These are phyloP conservation scores for Fusarium irregulare DNA, from an alignment of 2,329 filamentous ascomycete genomes.

Conservation along the genomic window DNA sequence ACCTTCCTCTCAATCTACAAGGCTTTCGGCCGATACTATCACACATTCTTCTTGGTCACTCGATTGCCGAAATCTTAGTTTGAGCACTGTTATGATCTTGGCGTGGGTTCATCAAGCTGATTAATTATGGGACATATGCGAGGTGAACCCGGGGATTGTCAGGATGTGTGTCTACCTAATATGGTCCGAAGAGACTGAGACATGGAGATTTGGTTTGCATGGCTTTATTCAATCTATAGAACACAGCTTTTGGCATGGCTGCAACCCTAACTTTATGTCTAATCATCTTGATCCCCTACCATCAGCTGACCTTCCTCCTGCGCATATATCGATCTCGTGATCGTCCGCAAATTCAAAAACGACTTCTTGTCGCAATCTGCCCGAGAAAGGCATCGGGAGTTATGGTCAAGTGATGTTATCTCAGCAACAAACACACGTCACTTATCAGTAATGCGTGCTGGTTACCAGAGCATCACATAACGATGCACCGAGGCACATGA, in stretches of 20 bases:
- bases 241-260: neutral
- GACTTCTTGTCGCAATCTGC: neutral
- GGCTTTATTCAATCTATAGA: neutral
- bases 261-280: neutral
- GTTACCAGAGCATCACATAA: conserved; percentile 21
- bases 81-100: neutral
- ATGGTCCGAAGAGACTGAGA: neutral
- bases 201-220: neutral
- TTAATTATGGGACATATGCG: neutral
- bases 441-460: neutral
- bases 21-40: neutral
- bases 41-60: conserved; percentile 1
- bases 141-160: neutral
- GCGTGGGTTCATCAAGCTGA: conserved; percentile 1
- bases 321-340: neutral
- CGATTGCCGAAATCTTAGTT: conserved; percentile 14
- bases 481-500: neutral
- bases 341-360: neutral
- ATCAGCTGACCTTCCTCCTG: neutral
- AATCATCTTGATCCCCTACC: neutral
- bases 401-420: neutral
- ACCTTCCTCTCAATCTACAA: conserved; percentile 2
- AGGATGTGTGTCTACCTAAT: neutral
- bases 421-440: neutral
- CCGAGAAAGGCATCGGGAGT: neutral